phyloP scores from a whole-genome alignment of 192 early-diverging fungal genomes.

The Funneliformis mosseae region DNA sequence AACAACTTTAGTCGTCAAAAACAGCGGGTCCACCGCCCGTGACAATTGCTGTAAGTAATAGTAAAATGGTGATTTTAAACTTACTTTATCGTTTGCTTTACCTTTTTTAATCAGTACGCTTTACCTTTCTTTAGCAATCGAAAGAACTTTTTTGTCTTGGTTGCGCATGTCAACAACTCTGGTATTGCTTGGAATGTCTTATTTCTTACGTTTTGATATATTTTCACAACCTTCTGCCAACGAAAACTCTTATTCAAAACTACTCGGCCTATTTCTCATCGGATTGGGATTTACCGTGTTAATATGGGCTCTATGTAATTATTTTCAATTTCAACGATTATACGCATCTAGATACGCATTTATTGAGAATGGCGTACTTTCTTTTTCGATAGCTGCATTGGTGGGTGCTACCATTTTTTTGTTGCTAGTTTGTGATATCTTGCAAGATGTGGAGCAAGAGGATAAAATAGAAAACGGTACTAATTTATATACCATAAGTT shows the following conservation, averaged over 20 bases:
- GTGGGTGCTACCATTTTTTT: too few relatives aligned
- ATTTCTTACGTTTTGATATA: neutral
- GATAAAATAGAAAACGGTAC: too few relatives aligned
- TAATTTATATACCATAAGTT: too few relatives aligned
- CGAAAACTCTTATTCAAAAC: neutral
- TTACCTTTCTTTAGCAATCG: neutral
- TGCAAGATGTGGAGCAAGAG: too few relatives aligned
- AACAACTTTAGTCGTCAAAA: neutral
- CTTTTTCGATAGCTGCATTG: too few relatives aligned
- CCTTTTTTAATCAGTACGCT: neutral
- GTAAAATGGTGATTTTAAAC: neutral
- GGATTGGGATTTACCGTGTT: neutral
- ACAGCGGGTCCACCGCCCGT: neutral
- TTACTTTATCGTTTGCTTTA: neutral
- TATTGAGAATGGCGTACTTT: too few relatives aligned
- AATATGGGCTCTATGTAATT: neutral
- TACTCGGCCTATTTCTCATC: neutral
- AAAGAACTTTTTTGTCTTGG: neutral
- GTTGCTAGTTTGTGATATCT: too few relatives aligned
- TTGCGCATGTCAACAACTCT: neutral
- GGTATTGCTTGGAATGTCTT: neutral
- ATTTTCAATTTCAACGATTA: neutral
- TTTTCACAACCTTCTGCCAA: neutral
- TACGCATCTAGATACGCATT: too few relatives aligned
- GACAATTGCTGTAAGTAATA: neutral